Evolutionary conservation across 768 basidiomycete genomes (phyloP), one percentile per base, ranked within the genome.

Genomic region (Dendrothele bispora): DNA sequence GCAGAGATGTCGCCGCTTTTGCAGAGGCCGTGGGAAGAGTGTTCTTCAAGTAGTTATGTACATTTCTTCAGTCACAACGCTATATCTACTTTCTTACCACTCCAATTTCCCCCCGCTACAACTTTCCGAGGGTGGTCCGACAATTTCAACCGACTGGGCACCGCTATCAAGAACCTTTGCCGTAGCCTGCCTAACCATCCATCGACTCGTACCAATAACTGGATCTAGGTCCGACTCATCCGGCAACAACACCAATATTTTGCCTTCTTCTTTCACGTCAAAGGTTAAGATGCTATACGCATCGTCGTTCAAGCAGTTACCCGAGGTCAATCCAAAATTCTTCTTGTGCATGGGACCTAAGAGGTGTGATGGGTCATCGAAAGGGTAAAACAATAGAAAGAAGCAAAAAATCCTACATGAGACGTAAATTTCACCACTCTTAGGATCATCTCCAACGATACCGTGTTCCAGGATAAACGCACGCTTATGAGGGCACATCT

Each of bases 391-490:
- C 61, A 77, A 54, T 50, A 80, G 80, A 70, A 79, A 67, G 10
- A n/a, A n/a, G n/a, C n/a, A n/a, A n/a, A n/a, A n/a, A n/a, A n/a
- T n/a, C n/a, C n/a, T n/a, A n/a, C n/a, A n/a, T n/a, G n/a, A n/a
- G n/a, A n/a, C n/a, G n/a, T n/a, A n/a, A n/a, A n/a, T n/a, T n/a
- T n/a, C n/a, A n/a, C 74, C 69, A 10, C 82, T 83, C 4, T 75
- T 63, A 17, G 72, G 61, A 41, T 82, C 81, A 55, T 87, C 84
- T 0, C 84, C 84, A 7, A 90, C 68, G 44, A 90, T 76, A 15
- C 83, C 83, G 50, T 86, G 80, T 25, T 82, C 82, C 7, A 88
- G 78, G 7, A 88, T 83, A 55, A 87, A 85, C 0, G 86, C 84
- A 3, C 79, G 17, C 12, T 72, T 73, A 53, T 79, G 73, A 2